These are phyloP conservation scores for Jamesozyma jinghongensis DNA, from an alignment of 805 yeast species.

Conservation along the genomic window DNA sequence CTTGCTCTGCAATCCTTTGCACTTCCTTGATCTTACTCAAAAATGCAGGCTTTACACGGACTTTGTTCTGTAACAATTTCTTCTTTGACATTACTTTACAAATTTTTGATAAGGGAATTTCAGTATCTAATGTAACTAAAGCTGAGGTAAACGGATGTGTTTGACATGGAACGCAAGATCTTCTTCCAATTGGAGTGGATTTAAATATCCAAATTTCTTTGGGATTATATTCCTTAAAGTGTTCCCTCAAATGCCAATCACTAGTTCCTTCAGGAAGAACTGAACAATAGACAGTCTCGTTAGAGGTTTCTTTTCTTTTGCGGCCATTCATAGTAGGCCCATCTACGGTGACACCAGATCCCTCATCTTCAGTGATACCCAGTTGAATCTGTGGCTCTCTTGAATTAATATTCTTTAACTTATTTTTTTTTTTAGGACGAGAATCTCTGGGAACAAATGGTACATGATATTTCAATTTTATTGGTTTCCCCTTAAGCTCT, in stretches of 20 bases:
- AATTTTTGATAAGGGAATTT: constrained; percentile 36
- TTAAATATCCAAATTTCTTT: constrained; percentile 41
- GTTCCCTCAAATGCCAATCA: constrained; percentile 38
- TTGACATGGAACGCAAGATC: constrained; percentile 6
- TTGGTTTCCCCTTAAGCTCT: constrained; percentile 37
- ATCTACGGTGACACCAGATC: neutral
- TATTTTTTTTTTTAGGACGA: constrained; percentile 1
- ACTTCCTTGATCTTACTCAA: constrained; percentile 38
- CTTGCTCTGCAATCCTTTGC: constrained; percentile 27
- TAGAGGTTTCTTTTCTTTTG: constrained; percentile 24
- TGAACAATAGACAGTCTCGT: constrained; percentile 39
- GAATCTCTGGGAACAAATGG: constrained; percentile 31
- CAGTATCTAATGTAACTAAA: constrained; percentile 39
- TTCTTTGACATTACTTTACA: constrained; percentile 32
- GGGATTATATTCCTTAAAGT: constrained; percentile 38
- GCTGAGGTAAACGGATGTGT: constrained; percentile 35
- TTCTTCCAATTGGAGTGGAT: constrained; percentile 3
- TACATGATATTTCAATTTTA: constrained; percentile 35
- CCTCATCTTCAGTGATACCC: neutral
- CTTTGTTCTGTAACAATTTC: constrained; percentile 32
- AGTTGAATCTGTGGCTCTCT: neutral
- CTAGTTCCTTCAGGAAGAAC: constrained; percentile 33
- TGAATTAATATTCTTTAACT: neutral
- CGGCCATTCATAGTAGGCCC: neutral
- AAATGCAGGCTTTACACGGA: constrained; percentile 34